A percentile compares a stretch with the other conserved stretches of the same genome.
Evolutionary conservation across 2,329 filamentous ascomycete species (phyloP).

Genomic region (Neurospora sp.): DNA sequence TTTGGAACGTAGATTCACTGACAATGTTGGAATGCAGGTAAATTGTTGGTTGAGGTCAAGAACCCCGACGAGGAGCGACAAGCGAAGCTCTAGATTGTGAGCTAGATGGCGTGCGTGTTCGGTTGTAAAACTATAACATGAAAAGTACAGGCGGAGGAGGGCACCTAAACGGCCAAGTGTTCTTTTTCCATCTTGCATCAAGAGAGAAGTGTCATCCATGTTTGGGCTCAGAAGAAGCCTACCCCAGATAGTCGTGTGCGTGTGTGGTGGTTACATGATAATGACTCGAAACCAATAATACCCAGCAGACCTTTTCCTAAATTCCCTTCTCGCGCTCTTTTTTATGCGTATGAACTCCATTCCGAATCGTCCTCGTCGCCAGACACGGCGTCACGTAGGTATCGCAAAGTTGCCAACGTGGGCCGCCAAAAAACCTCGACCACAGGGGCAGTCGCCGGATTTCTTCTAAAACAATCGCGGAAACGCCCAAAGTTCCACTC

Average conservation of each 20-base stretch:
- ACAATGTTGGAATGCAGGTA: slow-evolving; percentile 8
- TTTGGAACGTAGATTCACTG: not conserved
- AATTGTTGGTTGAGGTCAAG: slow-evolving; percentile 19
- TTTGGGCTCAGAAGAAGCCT: not conserved
- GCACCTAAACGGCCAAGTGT: not conserved
- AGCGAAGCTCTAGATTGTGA: not conserved
- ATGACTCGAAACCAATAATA: not conserved
- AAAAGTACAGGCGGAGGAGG: not conserved
- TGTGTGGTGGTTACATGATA: not conserved
- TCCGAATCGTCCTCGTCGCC: not conserved
- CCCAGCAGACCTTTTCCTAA: not conserved
- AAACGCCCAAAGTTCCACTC: not conserved
- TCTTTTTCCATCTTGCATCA: not conserved
- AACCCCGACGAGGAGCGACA: slow-evolving; percentile 9
- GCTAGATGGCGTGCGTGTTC: not conserved
- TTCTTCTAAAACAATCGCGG: not conserved
- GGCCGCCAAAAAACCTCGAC: not conserved
- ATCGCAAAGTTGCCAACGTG: not conserved
- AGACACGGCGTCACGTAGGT: not conserved
- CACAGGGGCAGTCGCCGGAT: not conserved
- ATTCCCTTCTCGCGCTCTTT: not conserved
- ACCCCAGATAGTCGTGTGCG: not conserved
- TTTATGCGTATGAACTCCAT: not conserved
- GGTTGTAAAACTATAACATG: not conserved
- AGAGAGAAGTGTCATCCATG: not conserved